phyloP scores from a whole-genome alignment of 192 early-diverging fungal species.

The Backusella psychrophila region DNA sequence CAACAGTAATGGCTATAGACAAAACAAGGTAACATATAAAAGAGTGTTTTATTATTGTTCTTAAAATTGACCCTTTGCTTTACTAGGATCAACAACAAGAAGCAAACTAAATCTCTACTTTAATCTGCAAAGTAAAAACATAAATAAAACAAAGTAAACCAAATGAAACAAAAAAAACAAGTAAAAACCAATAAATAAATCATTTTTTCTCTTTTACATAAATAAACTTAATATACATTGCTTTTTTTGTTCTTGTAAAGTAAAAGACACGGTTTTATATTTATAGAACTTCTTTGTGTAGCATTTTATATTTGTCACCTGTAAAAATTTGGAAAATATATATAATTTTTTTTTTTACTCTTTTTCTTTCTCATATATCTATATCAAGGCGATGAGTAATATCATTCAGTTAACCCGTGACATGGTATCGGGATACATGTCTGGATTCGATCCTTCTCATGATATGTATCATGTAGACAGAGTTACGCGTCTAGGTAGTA shows the following conservation, averaged over 20 bases:
- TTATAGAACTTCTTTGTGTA: not conserved
- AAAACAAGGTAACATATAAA: constrained; percentile 1
- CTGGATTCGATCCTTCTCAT: constrained; percentile 64
- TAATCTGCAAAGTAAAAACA: not conserved
- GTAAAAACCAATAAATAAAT: not conserved
- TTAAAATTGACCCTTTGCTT: not conserved
- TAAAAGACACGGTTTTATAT: not conserved
- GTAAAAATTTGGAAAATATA: not conserved
- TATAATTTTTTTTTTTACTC: not conserved
- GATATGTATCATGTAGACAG: constrained; percentile 69
- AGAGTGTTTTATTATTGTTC: not conserved
- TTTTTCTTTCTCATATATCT: not conserved
- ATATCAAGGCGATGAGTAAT: not conserved
- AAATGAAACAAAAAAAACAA: not conserved
- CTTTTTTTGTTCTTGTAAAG: not conserved
- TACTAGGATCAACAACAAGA: not conserved
- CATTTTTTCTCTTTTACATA: not conserved
- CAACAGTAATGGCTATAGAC: not conserved
- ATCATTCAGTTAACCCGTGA: constrained; percentile 38
- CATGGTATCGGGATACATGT: constrained; percentile 64
- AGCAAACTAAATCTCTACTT: not conserved
- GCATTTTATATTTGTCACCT: not conserved
- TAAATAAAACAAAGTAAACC: not conserved
- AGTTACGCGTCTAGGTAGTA: constrained; percentile 55
- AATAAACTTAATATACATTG: not conserved